These are phyloP conservation scores for Hortiboletus rubellus DNA, from an alignment of 1,284 basidiomycete genomes.

Conservation along the genomic window DNA sequence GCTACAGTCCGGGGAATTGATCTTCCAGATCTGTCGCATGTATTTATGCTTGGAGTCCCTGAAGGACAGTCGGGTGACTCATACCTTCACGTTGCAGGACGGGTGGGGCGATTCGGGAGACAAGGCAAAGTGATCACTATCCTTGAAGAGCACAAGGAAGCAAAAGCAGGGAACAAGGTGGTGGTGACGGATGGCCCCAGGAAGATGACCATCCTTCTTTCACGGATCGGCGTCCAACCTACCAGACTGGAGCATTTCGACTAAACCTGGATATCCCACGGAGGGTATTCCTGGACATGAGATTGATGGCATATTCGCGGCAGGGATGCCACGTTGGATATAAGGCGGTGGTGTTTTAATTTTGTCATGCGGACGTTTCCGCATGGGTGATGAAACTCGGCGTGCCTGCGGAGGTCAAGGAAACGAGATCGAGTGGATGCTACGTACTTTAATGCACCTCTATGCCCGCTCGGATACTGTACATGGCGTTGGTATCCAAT, in stretches of 20 bases:
- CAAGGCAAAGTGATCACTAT: slow-evolving; percentile 64
- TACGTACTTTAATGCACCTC: slow-evolving; percentile 4
- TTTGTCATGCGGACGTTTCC: not conserved
- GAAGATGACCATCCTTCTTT: slow-evolving; percentile 50
- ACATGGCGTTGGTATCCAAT: not conserved
- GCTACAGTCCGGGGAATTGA: slow-evolving; percentile 72
- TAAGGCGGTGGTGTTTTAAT: not conserved
- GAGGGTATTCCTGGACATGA: not conserved
- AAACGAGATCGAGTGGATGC: slow-evolving; percentile 5
- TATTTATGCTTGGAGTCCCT: slow-evolving; percentile 67
- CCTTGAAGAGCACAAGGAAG: slow-evolving; percentile 41
- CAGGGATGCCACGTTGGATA: slow-evolving; percentile 2
- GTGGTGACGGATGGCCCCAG: slow-evolving; percentile 39
- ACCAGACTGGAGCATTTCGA: slow-evolving; percentile 48
- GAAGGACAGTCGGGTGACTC: slow-evolving; percentile 53
- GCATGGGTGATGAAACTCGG: slow-evolving; percentile 25
- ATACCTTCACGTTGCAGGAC: slow-evolving; percentile 73
- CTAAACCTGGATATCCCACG: slow-evolving; percentile 20
- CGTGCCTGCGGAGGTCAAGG: slow-evolving; percentile 24
- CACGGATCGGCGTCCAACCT: slow-evolving; percentile 41
- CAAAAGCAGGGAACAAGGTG: slow-evolving; percentile 30
- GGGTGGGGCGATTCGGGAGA: slow-evolving; percentile 70
- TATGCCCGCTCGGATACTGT: slow-evolving; percentile 11
- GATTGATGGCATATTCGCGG: not conserved
- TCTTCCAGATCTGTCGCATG: slow-evolving; percentile 67